Evolutionary conservation across 768 basidiomycete genomes (phyloP).

Genomic region (Pleurotus tuoliensis): DNA sequence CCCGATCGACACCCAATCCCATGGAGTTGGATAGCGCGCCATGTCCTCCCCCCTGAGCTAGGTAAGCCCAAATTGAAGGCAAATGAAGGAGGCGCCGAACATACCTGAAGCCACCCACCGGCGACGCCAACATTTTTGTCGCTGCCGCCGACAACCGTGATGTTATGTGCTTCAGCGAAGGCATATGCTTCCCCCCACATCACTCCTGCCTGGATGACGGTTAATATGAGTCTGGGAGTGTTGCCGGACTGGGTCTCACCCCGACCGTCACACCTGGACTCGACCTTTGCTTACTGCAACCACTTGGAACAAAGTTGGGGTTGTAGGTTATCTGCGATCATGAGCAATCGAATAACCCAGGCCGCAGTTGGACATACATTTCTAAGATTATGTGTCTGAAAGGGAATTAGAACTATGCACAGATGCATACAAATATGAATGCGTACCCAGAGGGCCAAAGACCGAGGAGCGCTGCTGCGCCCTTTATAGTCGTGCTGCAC

Average conservation of each 20-base stretch:
- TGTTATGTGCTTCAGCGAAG: slow-evolving; percentile 40
- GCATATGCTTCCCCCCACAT: slow-evolving; percentile 40
- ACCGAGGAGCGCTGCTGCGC: slow-evolving; percentile 39
- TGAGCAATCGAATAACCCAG: neutral
- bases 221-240: neutral
- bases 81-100: neutral
- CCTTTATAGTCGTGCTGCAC: slow-evolving; percentile 46
- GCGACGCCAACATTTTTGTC: slow-evolving; percentile 38
- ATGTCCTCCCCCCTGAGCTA: slow-evolving; percentile 38
- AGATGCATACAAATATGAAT: neutral
- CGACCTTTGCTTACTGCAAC: slow-evolving; percentile 21
- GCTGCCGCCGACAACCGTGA: slow-evolving; percentile 42
- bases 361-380: slow-evolving; percentile 17
- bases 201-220: slow-evolving; percentile 34
- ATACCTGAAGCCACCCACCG: slow-evolving; percentile 38
- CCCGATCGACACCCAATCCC: slow-evolving; percentile 44
- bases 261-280: slow-evolving; percentile 32
- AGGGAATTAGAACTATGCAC: neutral
- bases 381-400: slow-evolving; percentile 38
- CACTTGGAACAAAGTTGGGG: slow-evolving; percentile 30
- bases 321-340: slow-evolving; percentile 28
- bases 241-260: slow-evolving; percentile 19
- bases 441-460: slow-evolving; percentile 42
- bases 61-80: neutral
- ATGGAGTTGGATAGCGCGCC: slow-evolving; percentile 38